Evolutionary conservation across 2,329 filamentous ascomycete species (phyloP), one percentile per base, ranked within the genome.

Genomic region (Apiospora kogelbergensis): DNA sequence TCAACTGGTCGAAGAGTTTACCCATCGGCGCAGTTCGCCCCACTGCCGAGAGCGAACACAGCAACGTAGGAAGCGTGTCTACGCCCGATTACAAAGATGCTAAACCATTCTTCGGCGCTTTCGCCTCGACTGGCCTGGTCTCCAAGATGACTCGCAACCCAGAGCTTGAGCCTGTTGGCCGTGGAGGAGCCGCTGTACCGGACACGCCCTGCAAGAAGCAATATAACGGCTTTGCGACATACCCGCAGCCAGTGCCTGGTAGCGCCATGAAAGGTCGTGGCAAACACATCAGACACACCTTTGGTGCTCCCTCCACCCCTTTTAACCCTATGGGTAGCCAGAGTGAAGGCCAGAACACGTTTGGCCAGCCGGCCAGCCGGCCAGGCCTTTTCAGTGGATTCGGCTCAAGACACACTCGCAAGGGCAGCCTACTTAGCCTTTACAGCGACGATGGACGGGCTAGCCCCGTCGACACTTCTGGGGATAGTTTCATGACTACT

Each of bases 181-280:
- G 80, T 90, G 91, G 77, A 41, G 73, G 73, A 33, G 72, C 69
- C 24, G 86, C 88, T 40, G 95, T 97, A 85, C 95, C 96, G 0
- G 96, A 98, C 77, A 99, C 96, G 1, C 96, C 96, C 1, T 98
- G 96, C 81, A 99, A 98, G 83, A 94, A 96, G 77, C 90, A 92
- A 67, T 84, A 86, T 5, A 90, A 89, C 73, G 82, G 91, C 69
- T 89, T 95, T 81, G 85, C 92, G 74, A 89, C 92, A 66, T 88
- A 88, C 80, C 89, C 90, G 0, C 87, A 85, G 1, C 83, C 65
- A n/a, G n/a, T 83, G 0, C 83, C 74, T 10, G 89, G 89, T 67
- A 90, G 86, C 73, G 84, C 84, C 10, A 85, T 91, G 68, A 92
- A 91, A 80, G 82, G 86, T 77, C 87, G 86, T 64, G 84, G 89